Evolutionary conservation across 1,284 basidiomycete genomes (phyloP).

Genomic region (Megacollybia platyphylla): DNA sequence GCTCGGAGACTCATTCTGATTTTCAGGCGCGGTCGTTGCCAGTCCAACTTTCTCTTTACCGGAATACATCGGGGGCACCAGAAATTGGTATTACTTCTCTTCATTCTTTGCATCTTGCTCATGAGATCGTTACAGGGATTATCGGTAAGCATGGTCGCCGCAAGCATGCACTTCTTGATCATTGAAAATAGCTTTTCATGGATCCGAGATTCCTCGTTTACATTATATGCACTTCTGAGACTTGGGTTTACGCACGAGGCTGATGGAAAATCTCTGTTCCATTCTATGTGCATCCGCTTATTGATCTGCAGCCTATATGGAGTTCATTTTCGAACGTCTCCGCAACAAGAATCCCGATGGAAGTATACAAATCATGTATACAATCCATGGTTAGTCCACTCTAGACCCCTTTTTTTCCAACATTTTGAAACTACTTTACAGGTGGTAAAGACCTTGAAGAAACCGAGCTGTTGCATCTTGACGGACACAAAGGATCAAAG

Average conservation of each 20-base stretch:
- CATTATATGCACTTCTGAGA: slow-evolving; percentile 82
- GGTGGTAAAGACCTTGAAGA: slow-evolving; percentile 78
- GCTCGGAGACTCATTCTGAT: slow-evolving; percentile 6
- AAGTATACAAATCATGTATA: slow-evolving; percentile 86
- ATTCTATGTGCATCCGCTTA: background rate
- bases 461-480: slow-evolving; percentile 70
- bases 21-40: slow-evolving; percentile 72
- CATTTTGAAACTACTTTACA: slow-evolving; percentile 11
- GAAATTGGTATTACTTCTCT: slow-evolving; percentile 55
- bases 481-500: slow-evolving; percentile 76
- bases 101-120: background rate
- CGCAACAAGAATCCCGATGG: slow-evolving; percentile 78
- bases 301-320: slow-evolving; percentile 58
- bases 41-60: slow-evolving; percentile 90
- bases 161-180: background rate
- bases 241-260: slow-evolving; percentile 88
- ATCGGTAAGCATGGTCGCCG: slow-evolving; percentile 29
- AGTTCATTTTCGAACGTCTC: slow-evolving; percentile 78
- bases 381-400: slow-evolving; percentile 54
- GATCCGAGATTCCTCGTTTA: slow-evolving; percentile 89
- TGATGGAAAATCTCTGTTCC: slow-evolving; percentile 34
- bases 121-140: slow-evolving; percentile 37
- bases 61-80: slow-evolving; percentile 77
- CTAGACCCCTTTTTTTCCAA: background rate
- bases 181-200: slow-evolving; percentile 47